These are phyloP conservation scores for Pachysandra terminalis DNA, from an alignment of 164 flowering plant genomes.

Conservation along the genomic window DNA sequence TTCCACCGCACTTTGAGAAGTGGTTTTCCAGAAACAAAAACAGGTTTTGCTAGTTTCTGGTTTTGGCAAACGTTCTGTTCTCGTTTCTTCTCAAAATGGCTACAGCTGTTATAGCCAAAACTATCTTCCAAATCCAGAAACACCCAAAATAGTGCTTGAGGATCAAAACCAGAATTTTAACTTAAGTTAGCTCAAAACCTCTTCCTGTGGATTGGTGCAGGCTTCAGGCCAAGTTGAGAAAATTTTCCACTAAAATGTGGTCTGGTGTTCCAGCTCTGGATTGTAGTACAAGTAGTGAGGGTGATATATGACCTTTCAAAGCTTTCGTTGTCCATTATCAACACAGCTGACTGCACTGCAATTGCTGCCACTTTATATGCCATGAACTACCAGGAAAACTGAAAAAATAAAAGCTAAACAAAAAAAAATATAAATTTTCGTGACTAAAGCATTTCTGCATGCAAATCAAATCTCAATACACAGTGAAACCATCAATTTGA, in stretches of 20 bases:
- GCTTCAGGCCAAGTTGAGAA: conserved; percentile 19
- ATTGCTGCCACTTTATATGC: conserved; percentile 16
- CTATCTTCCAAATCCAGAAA: background rate
- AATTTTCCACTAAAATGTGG: conserved; percentile 19
- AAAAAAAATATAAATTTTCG: background rate
- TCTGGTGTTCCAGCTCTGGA: conserved; percentile 21
- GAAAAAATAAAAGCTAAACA: background rate
- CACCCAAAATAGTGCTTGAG: too few species aligned
- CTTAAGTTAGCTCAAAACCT: conserved; percentile 25
- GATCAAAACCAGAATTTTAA: background rate
- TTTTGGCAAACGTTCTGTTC: too few species aligned
- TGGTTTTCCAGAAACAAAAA: too few species aligned
- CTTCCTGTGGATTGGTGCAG: conserved; percentile 15
- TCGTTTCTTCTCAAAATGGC: too few species aligned
- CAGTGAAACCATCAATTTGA: too few species aligned
- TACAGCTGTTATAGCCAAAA: background rate
- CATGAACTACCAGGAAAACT: conserved; percentile 8
- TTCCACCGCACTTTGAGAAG: too few species aligned
- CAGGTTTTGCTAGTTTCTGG: too few species aligned
- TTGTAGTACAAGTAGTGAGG: conserved; percentile 16
- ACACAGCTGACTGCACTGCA: conserved; percentile 9
- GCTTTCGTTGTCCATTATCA: conserved; percentile 20
- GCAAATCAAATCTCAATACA: too few species aligned
- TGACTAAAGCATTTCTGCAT: background rate
- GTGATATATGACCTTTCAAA: conserved; percentile 19